Evolutionary conservation across 768 basidiomycete species (phyloP).

Genomic region (Hysterangium stoloniferum): DNA sequence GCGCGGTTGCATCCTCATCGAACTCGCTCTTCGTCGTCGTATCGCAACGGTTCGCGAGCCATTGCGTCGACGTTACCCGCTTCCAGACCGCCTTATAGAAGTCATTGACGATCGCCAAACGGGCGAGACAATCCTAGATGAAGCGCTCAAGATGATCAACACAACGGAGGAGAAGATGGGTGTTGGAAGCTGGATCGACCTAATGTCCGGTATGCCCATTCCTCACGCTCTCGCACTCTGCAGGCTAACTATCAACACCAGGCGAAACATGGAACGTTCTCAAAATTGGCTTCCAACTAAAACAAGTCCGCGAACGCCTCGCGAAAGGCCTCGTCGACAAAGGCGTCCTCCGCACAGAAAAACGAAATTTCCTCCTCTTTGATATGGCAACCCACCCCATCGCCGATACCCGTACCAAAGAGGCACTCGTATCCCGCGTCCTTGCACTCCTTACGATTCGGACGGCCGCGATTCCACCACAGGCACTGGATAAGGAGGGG

Average conservation of each 20-base stretch:
- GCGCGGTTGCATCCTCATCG: slow-evolving; percentile 95
- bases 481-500: slow-evolving; percentile 68
- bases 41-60: slow-evolving; percentile 89
- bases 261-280: slow-evolving; percentile 99
- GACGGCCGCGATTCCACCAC: slow-evolving; percentile 70
- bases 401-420: slow-evolving; percentile 87
- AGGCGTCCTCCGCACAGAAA: slow-evolving; percentile 96
- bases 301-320: slow-evolving; percentile 95
- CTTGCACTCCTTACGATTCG: slow-evolving; percentile 74
- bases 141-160: slow-evolving; percentile 95
- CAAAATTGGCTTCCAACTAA: slow-evolving; percentile 98
- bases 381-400: slow-evolving; percentile 99
- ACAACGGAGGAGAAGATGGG: slow-evolving; percentile 69
- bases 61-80: slow-evolving; percentile 59
- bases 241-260: slow-evolving; percentile 24
- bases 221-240: neutral
- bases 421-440: slow-evolving; percentile 69
- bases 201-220: slow-evolving; percentile 64
- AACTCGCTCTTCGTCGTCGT: slow-evolving; percentile 89
- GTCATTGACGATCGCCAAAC: slow-evolving; percentile 90
- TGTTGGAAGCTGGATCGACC: slow-evolving; percentile 90
- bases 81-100: slow-evolving; percentile 81
- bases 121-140: slow-evolving; percentile 94
- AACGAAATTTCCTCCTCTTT: slow-evolving; percentile 96
- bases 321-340: slow-evolving; percentile 98